Percentiles rank a stretch among this genome's conserved stretches.
These are phyloP conservation scores for Barbarea vulgaris DNA, from an alignment of 345 rosid species.

Conservation along the genomic window DNA sequence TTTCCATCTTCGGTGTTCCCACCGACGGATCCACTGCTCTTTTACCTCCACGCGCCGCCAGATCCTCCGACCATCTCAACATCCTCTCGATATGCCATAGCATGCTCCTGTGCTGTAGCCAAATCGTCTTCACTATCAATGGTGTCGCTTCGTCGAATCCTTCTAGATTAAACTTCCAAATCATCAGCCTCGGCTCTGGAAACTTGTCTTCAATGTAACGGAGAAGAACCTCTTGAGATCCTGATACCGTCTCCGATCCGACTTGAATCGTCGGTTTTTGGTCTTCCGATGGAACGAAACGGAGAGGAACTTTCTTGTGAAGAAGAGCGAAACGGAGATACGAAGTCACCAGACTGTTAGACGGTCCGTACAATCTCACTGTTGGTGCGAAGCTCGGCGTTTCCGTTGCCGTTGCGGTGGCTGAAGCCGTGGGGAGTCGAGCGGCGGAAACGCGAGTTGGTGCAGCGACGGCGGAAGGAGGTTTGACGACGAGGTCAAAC, in stretches of 20 bases:
- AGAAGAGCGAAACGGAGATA: slow-evolving; percentile 64
- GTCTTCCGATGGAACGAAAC: slow-evolving; percentile 46
- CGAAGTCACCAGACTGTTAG: slow-evolving; percentile 39
- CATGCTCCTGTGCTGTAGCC: slow-evolving; percentile 65
- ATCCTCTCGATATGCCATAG: slow-evolving; percentile 63
- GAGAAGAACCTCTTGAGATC: slow-evolving; percentile 50
- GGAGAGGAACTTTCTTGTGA: slow-evolving; percentile 50
- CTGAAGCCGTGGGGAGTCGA: neutral
- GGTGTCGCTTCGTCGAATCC: slow-evolving; percentile 48
- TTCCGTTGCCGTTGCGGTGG: neutral
- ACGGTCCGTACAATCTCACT: slow-evolving; percentile 46
- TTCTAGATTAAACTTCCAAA: slow-evolving; percentile 36
- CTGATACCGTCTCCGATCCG: slow-evolving; percentile 54
- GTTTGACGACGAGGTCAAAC: slow-evolving; percentile 41
- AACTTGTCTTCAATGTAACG: slow-evolving; percentile 55
- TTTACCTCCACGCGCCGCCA: slow-evolving; percentile 59
- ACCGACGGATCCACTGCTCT: slow-evolving; percentile 56
- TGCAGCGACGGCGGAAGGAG: slow-evolving; percentile 18
- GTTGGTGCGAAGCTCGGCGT: slow-evolving; percentile 31
- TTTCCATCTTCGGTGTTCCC: slow-evolving; percentile 74
- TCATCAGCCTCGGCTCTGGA: slow-evolving; percentile 53
- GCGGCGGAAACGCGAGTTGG: slow-evolving; percentile 11
- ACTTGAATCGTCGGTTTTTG: slow-evolving; percentile 46
- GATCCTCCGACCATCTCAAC: slow-evolving; percentile 72
- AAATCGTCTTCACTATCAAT: slow-evolving; percentile 45